Base-by-base conservation (phyloP, 768 basidiomycete genomes). In the Leccinum truebloodii region DNA sequence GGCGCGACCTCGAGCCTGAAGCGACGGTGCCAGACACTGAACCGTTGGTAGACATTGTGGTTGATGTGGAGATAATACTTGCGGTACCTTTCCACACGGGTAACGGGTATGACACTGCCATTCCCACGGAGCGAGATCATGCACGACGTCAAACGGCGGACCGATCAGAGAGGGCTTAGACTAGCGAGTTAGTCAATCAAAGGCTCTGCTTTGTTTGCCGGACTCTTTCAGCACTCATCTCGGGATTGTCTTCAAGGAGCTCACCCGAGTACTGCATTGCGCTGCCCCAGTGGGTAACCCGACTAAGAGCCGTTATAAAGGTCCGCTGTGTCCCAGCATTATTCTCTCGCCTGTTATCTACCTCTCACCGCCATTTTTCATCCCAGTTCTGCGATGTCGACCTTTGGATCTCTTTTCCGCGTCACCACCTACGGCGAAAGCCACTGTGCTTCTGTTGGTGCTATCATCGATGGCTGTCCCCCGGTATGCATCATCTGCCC, bases 391-490 rank as follows among this genome's bases (percentile, higher is more conserved):
- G 39, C 48, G 26, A 98, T 99, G 97, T 96, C 94, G 24, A 92
- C 95, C 57, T 99, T 90, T 76, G 97, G 97, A 24, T 85, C 81
- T 26, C 80, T 92, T 41, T 99, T 92, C 80, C 85, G 94, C 52
- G 97, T 99, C 28, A 95, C 95, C 56, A 99, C 97, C 64, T 99
- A 92, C 72, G 97, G 97, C 60, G 97, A 99, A 80, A 94, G 92
- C 64, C 97, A 99, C 74, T 98, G 97, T 73, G 86, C 92, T 32
- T 95, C 94, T 14, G 97, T 98, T 37, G 97, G 97, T 14, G 94
- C 93, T 37, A 98, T 99, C 75, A 87, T 99, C 68, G 97, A 98
- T 72, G 97, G 97, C 35, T 94, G 94, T 65, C 96, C 96, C 56
- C 96, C 96, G 41, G 96, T 97, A 75, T 59, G 86, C 76, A 32